Evolutionary conservation across 768 basidiomycete species (phyloP).

Genomic region (Pisolithus albus): DNA sequence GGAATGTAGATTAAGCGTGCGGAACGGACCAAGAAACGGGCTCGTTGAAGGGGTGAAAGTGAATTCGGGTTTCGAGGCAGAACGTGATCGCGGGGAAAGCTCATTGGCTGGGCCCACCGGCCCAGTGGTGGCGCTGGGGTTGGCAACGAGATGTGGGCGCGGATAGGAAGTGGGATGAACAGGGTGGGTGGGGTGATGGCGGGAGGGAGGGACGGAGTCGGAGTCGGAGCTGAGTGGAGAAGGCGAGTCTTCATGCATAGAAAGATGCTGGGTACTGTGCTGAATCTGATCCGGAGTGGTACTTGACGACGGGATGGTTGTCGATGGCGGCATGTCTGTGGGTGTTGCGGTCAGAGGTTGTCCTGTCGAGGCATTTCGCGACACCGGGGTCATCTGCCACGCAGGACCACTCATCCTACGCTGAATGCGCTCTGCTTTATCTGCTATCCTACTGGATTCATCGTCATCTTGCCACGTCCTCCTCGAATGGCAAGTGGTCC

Average conservation of each 20-base stretch:
- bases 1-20: slow-evolving; percentile 70
- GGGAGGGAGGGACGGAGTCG: slow-evolving; percentile 28
- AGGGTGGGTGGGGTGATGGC: slow-evolving; percentile 10
- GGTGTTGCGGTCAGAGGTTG: slow-evolving; percentile 27
- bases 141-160: too few relatives aligned
- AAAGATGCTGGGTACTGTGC: slow-evolving; percentile 22
- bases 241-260: slow-evolving; percentile 53
- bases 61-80: slow-evolving; percentile 29
- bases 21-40: slow-evolving; percentile 73
- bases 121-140: not conserved
- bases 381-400: slow-evolving; percentile 44
- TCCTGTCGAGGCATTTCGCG: slow-evolving; percentile 28
- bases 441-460: slow-evolving; percentile 17
- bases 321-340: slow-evolving; percentile 7
- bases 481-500: slow-evolving; percentile 24
- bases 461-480: slow-evolving; percentile 18
- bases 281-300: too few relatives aligned
- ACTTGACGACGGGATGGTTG: slow-evolving; percentile 25
- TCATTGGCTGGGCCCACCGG: slow-evolving; percentile 25
- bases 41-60: slow-evolving; percentile 65
- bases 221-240: slow-evolving; percentile 69
- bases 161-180: slow-evolving; percentile 13
- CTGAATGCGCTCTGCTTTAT: slow-evolving; percentile 25
- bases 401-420: slow-evolving; percentile 51
- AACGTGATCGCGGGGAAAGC: slow-evolving; percentile 18